Percentiles rank a stretch among this genome's conserved stretches.
phyloP scores from a whole-genome alignment of 257 asterid genomes.

The Solanum sejunctum region DNA sequence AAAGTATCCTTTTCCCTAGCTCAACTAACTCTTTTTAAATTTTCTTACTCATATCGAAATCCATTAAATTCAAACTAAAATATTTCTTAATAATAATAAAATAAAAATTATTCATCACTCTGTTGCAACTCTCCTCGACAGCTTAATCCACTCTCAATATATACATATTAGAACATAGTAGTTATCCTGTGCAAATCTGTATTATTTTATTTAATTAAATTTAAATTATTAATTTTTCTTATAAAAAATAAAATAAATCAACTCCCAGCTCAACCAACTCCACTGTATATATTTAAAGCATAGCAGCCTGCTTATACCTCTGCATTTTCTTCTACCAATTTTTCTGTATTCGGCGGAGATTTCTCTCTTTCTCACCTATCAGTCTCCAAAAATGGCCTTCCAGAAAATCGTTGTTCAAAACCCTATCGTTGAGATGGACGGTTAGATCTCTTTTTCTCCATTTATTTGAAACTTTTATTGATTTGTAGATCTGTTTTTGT shows the following conservation, averaged over 20 bases:
- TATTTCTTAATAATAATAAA: neutral
- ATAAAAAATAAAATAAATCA: neutral
- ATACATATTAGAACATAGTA: neutral
- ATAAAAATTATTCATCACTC: neutral
- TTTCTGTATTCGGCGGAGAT: neutral
- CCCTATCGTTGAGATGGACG: conserved; percentile 99
- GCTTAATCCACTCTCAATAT: neutral
- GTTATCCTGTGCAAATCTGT: neutral
- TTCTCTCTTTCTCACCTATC: neutral
- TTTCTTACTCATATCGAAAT: too few relatives aligned
- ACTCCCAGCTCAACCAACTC: neutral
- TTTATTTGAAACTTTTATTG: neutral
- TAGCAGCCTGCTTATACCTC: neutral
- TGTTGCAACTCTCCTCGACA: neutral
- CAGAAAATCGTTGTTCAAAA: conserved; percentile 87
- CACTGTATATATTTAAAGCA: neutral
- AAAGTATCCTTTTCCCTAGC: too few relatives aligned
- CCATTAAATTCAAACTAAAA: neutral
- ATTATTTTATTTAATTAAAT: too few relatives aligned
- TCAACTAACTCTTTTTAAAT: neutral
- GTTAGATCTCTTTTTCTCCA: conserved; percentile 41
- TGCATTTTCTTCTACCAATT: neutral
- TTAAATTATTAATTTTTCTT: neutral
- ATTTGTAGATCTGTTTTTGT: neutral
- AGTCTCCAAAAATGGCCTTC: conserved; percentile 36